Percentiles rank a stretch among this genome's conserved stretches.
These are phyloP conservation scores for Monosporascus ibericus DNA, from an alignment of 2,329 filamentous ascomycete species.

Conservation along the genomic window DNA sequence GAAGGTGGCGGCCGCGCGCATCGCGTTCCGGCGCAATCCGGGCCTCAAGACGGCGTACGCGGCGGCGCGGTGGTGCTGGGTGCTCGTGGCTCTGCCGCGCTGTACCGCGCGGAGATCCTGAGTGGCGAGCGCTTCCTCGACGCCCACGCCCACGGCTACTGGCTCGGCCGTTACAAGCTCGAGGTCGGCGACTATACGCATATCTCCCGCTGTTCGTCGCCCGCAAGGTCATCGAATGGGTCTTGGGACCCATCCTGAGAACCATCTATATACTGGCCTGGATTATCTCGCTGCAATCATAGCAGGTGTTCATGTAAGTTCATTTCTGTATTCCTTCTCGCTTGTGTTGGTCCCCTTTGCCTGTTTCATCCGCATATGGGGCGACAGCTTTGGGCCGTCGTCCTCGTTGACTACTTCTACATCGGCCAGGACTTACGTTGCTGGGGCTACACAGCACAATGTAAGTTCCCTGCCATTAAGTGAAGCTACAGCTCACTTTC, in stretches of 20 bases:
- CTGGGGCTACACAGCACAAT: constrained; percentile 32
- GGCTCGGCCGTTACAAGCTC: background rate
- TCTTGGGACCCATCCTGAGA: constrained; percentile 1
- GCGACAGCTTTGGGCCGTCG: constrained; percentile 1
- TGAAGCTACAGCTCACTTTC: too few species aligned
- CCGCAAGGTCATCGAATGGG: constrained; percentile 3
- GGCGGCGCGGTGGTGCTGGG: background rate
- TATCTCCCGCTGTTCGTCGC: constrained; percentile 4
- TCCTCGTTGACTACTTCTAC: constrained; percentile 6
- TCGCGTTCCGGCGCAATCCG: constrained; percentile 1
- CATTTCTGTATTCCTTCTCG: background rate
- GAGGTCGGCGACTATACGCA: constrained; percentile 8
- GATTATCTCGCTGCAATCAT: background rate
- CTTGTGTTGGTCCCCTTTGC: background rate
- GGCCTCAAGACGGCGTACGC: background rate
- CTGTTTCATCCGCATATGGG: constrained; percentile 1
- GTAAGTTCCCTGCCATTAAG: constrained; percentile 23
- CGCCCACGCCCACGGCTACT: constrained; percentile 2
- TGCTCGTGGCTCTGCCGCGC: background rate
- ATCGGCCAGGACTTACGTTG: constrained; percentile 3
- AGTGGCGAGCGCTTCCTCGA: constrained; percentile 1
- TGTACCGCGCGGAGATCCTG: constrained; percentile 4
- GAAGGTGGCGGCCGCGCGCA: constrained; percentile 3
- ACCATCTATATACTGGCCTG: constrained; percentile 2
- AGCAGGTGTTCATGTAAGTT: constrained; percentile 8